These are phyloP conservation scores for Amylostereum areolatum DNA, from an alignment of 1,284 basidiomycete genomes.

Conservation along the genomic window DNA sequence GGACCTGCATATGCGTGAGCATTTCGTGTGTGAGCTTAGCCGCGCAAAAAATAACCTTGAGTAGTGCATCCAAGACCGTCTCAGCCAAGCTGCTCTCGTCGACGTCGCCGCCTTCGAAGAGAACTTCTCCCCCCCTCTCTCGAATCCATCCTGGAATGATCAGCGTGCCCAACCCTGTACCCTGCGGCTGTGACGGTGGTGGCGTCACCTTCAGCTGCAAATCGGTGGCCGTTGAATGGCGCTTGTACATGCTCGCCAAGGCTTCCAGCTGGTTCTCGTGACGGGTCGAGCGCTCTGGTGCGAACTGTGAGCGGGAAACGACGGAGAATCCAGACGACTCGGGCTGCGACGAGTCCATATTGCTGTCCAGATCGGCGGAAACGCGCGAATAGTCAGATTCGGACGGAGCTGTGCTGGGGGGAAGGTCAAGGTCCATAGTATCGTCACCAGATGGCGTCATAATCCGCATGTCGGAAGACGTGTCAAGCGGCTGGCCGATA, in stretches of 20 bases:
- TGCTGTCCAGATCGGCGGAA: slow-evolving; percentile 44
- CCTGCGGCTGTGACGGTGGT: slow-evolving; percentile 54
- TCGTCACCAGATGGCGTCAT: slow-evolving; percentile 38
- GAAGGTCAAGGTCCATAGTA: slow-evolving; percentile 46
- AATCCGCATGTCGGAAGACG: slow-evolving; percentile 30
- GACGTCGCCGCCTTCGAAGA: slow-evolving; percentile 87
- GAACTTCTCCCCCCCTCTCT: slow-evolving; percentile 83
- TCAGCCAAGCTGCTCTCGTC: slow-evolving; percentile 82
- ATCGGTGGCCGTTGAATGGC: slow-evolving; percentile 70
- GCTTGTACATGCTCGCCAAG: slow-evolving; percentile 60
- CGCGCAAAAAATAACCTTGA: slow-evolving; percentile 49
- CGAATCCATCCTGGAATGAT: slow-evolving; percentile 93
- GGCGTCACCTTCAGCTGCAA: slow-evolving; percentile 62
- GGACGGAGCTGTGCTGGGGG: slow-evolving; percentile 53
- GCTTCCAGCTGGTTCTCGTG: slow-evolving; percentile 56
- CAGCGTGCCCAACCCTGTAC: slow-evolving; percentile 72
- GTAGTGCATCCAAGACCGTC: slow-evolving; percentile 68
- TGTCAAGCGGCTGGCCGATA: slow-evolving; percentile 54
- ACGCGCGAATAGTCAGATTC: slow-evolving; percentile 61
- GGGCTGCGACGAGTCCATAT: slow-evolving; percentile 36
- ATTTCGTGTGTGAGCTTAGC: slow-evolving; percentile 3
- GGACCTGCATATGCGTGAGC: slow-evolving; percentile 48
- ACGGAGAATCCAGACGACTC: slow-evolving; percentile 58
- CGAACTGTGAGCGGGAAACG: slow-evolving; percentile 34
- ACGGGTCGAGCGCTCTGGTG: slow-evolving; percentile 16